Conservation (phyloP, 106 monocot species). For the Dioscorea alata region DNA sequence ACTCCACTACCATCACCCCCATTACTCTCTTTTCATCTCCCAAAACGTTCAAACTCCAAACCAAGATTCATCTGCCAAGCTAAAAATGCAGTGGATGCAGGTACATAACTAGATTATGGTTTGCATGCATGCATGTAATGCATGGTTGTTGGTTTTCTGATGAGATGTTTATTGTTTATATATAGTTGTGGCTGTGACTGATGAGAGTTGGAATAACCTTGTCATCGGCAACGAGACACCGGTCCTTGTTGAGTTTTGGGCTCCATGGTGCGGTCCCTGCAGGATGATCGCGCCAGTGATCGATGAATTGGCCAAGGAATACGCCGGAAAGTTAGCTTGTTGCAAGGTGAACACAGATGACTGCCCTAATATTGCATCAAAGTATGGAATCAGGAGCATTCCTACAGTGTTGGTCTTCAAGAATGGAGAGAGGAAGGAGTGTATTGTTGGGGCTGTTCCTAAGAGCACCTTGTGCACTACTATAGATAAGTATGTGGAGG, state of each 20-base stretch:
- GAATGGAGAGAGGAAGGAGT: constrained; percentile 56
- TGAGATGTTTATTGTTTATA: background rate
- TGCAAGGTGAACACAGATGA: constrained; percentile 74
- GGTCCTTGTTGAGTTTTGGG: constrained; percentile 65
- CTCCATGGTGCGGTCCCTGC: constrained; percentile 80
- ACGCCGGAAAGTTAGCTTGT: constrained; percentile 45
- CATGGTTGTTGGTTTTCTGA: too few relatives aligned
- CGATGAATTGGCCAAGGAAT: constrained; percentile 46
- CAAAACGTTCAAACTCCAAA: background rate
- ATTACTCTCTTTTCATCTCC: too few relatives aligned
- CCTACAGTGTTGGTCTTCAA: constrained; percentile 66
- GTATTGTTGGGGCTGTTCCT: constrained; percentile 50
- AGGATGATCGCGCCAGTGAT: constrained; percentile 49
- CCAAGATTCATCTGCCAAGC: constrained; percentile 26
- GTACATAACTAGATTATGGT: constrained; percentile 4
- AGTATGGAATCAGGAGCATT: constrained; percentile 60
- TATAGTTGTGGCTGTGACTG: constrained; percentile 36
- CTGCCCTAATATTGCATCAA: constrained; percentile 39
- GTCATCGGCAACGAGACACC: constrained; percentile 22
- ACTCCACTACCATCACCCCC: too few relatives aligned
- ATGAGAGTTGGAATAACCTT: constrained; percentile 30
- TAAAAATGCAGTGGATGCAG: constrained; percentile 44
- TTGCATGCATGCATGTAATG: too few relatives aligned
- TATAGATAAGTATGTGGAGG: constrained; percentile 47
- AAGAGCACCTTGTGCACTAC: constrained; percentile 32